A percentile compares a stretch with the other conserved stretches of the same genome.
Conservation (phyloP, 1,284 basidiomycete species). For the Ceratobasidium sp. region DNA sequence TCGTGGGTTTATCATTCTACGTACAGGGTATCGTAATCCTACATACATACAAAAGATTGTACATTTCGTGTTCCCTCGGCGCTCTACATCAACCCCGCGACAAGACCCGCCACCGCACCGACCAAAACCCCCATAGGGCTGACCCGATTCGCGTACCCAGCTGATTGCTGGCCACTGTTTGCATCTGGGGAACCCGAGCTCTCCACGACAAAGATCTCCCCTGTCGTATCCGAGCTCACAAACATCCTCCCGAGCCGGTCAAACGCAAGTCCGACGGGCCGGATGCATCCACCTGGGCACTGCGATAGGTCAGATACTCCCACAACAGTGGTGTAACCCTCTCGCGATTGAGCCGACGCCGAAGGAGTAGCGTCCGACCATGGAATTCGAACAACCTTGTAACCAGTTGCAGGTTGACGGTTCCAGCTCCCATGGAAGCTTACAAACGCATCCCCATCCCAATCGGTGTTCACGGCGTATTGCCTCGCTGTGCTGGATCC, state of each 20-base stretch:
- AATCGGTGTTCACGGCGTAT: neutral
- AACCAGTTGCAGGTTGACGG: constrained; percentile 15
- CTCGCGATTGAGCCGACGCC: neutral
- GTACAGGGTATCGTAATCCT: neutral
- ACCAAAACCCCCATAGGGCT: neutral
- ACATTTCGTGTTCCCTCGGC: too few relatives aligned
- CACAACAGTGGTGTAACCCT: neutral
- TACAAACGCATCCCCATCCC: constrained; percentile 33
- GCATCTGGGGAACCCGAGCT: constrained; percentile 4
- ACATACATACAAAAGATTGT: too few relatives aligned
- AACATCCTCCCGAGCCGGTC: neutral
- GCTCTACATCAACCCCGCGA: constrained; percentile 1
- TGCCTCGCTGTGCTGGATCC: neutral
- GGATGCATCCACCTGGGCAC: neutral
- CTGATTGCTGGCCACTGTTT: neutral
- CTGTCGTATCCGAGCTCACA: neutral
- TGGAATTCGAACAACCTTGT: neutral
- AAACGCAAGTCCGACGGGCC: neutral
- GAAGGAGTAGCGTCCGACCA: neutral
- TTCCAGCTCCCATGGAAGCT: constrained; percentile 36
- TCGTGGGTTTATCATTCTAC: neutral
- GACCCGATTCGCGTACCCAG: neutral
- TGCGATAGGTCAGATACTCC: neutral
- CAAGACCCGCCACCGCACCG: neutral
- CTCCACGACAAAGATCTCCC: neutral